Conservation (phyloP, 2,329 filamentous ascomycete species). For the Mollisia scopiformis region DNA sequence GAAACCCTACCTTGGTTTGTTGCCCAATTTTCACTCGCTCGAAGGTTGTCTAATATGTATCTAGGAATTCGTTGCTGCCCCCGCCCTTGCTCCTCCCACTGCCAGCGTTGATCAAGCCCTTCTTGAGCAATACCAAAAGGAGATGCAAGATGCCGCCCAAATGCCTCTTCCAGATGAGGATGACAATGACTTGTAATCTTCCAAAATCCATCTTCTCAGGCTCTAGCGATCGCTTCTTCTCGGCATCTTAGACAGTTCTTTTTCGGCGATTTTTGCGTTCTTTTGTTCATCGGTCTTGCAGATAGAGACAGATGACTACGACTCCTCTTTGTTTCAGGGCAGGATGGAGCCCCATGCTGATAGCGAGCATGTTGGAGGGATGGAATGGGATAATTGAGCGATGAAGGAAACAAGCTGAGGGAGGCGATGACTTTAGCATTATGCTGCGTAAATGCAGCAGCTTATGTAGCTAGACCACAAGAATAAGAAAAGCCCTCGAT, state of each 20-base stretch:
- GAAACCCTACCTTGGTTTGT: constrained; percentile 83
- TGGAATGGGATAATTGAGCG: constrained; percentile 31
- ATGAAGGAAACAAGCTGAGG: constrained; percentile 30
- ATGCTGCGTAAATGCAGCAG: constrained; percentile 30
- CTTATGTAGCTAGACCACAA: constrained; percentile 37
- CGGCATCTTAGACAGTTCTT: constrained; percentile 39
- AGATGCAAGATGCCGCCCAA: constrained; percentile 80
- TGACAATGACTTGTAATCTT: constrained; percentile 62
- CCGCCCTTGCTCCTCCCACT: constrained; percentile 91
- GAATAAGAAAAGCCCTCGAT: constrained; percentile 29
- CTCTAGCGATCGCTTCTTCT: constrained; percentile 28
- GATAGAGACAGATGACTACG: constrained; percentile 34
- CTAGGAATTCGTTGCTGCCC: constrained; percentile 94
- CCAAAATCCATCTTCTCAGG: constrained; percentile 19
- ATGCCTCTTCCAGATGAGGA: constrained; percentile 95
- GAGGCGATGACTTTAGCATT: constrained; percentile 28
- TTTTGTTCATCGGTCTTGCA: constrained; percentile 30
- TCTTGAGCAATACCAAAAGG: constrained; percentile 79
- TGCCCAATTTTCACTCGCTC: constrained; percentile 22
- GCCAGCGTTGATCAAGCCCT: constrained; percentile 85
- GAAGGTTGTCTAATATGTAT: not conserved
- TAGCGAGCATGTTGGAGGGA: constrained; percentile 28
- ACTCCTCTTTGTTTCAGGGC: constrained; percentile 30
- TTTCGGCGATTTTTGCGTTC: constrained; percentile 38
- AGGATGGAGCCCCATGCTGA: constrained; percentile 29